A percentile compares a stretch with the other conserved stretches of the same genome.
These are phyloP conservation scores for Casaregolazyma lundiana DNA, from an alignment of 1,139 yeast species.

Conservation along the genomic window DNA sequence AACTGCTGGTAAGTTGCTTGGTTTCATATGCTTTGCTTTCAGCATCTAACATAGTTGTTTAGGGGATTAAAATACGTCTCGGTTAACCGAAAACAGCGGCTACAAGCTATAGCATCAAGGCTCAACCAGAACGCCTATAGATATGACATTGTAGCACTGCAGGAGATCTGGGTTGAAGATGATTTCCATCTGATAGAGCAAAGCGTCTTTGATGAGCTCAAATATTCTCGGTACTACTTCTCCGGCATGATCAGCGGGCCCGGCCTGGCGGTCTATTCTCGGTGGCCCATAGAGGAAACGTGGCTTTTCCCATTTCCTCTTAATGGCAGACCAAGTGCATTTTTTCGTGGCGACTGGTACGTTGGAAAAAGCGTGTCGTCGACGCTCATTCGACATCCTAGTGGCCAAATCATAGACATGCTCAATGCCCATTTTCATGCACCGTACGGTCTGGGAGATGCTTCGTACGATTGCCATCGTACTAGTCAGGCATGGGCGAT, in stretches of 20 bases:
- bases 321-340: constrained; percentile 92
- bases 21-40: neutral
- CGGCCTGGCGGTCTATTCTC: constrained; percentile 80
- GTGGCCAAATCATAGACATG: constrained; percentile 61
- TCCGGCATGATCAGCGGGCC: constrained; percentile 92
- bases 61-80: constrained; percentile 89
- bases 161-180: constrained; percentile 85
- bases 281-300: constrained; percentile 75
- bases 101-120: constrained; percentile 67
- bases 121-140: constrained; percentile 46
- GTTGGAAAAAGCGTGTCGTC: constrained; percentile 91
- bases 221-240: constrained; percentile 44
- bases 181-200: constrained; percentile 68
- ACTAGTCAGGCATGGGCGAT: constrained; percentile 98
- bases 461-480: constrained; percentile 84
- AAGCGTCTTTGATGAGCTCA: constrained; percentile 47
- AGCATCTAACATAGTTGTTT: neutral
- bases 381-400: constrained; percentile 55
- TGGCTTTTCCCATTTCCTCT: constrained; percentile 81
- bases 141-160: constrained; percentile 83
- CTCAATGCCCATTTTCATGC: constrained; percentile 97
- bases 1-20: constrained; percentile 23
- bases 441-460: constrained; percentile 87
- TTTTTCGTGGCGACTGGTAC: constrained; percentile 93
- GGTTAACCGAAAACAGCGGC: constrained; percentile 57